A percentile compares a stretch with the other conserved stretches of the same genome.
phyloP scores from a whole-genome alignment of 2,329 filamentous ascomycete species.

The Neoascochyta sp. region DNA sequence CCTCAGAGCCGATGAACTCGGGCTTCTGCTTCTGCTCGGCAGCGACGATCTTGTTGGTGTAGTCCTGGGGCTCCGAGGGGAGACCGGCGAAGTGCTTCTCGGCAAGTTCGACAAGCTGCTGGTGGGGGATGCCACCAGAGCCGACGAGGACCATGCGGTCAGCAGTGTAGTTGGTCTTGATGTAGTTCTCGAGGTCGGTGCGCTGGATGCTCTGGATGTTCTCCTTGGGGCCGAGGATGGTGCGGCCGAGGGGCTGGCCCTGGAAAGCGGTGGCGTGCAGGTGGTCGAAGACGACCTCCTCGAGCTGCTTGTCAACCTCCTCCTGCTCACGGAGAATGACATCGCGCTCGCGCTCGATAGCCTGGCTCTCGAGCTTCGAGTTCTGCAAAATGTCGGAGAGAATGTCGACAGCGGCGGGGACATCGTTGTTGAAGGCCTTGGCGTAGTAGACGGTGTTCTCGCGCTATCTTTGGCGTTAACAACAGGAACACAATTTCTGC shows the following conservation, averaged over 20 bases:
- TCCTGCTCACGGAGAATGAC: conserved; percentile 98
- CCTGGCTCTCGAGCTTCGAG: conserved; percentile 90
- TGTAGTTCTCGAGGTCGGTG: conserved; percentile 88
- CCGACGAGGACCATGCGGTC: conserved; percentile 99
- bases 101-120: conserved; percentile 89
- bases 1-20: conserved; percentile 94
- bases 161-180: conserved; percentile 99
- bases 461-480: too few species aligned
- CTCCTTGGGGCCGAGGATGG: conserved; percentile 94
- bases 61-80: conserved; percentile 70
- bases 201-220: conserved; percentile 97
- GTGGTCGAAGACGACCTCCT: conserved; percentile 99
- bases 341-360: conserved; percentile 96
- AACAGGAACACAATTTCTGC: too few species aligned
- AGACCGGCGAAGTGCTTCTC: conserved; percentile 90
- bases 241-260: conserved; percentile 91
- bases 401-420: conserved; percentile 94
- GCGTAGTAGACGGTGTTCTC: conserved; percentile 99
- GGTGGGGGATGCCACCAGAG: conserved; percentile 88
- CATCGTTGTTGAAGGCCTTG: conserved; percentile 97
- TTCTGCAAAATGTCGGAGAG: conserved; percentile 99
- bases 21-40: conserved; percentile 80
- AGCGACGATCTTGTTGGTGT: conserved; percentile 65
- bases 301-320: conserved; percentile 99
- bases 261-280: conserved; percentile 98